Evolutionary conservation across 2,329 filamentous ascomycete species (phyloP).

Genomic region (Magnaporthales sp.): DNA sequence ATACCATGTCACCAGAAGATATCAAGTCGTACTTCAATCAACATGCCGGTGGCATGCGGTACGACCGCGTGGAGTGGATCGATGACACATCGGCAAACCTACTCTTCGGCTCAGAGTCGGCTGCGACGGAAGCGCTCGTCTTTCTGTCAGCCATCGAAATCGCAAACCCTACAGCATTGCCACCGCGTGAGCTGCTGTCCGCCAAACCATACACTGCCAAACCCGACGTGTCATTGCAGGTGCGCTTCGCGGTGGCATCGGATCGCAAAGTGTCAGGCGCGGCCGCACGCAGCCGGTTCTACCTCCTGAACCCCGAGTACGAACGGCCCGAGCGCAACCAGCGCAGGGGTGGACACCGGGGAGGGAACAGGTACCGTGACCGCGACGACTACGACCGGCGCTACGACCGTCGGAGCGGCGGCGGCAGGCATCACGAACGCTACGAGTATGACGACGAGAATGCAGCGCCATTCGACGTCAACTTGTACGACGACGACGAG

Average conservation of each 20-base stretch:
- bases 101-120: conserved; percentile 53
- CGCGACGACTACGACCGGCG: conserved; percentile 32
- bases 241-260: conserved; percentile 64
- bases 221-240: conserved; percentile 59
- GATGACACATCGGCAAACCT: conserved; percentile 88
- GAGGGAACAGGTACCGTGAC: conserved; percentile 52
- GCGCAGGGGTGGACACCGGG: conserved; percentile 20
- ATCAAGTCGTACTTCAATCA: conserved; percentile 67
- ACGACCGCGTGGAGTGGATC: conserved; percentile 79
- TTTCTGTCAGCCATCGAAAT: conserved; percentile 44
- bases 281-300: conserved; percentile 77
- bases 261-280: conserved; percentile 79
- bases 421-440: conserved; percentile 36
- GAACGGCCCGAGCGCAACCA: conserved; percentile 69
- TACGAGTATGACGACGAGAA: conserved; percentile 35
- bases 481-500: conserved; percentile 52
- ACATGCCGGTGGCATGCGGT: conserved; percentile 48
- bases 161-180: conserved; percentile 44
- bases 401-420: conserved; percentile 27
- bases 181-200: conserved; percentile 54
- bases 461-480: conserved; percentile 55
- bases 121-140: conserved; percentile 44
- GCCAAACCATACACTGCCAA: conserved; percentile 62
- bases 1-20: conserved; percentile 71
- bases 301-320: conserved; percentile 82